Conservation (phyloP, 2,329 filamentous ascomycete genomes). For the Coniochaeta hoffmannii region DNA sequence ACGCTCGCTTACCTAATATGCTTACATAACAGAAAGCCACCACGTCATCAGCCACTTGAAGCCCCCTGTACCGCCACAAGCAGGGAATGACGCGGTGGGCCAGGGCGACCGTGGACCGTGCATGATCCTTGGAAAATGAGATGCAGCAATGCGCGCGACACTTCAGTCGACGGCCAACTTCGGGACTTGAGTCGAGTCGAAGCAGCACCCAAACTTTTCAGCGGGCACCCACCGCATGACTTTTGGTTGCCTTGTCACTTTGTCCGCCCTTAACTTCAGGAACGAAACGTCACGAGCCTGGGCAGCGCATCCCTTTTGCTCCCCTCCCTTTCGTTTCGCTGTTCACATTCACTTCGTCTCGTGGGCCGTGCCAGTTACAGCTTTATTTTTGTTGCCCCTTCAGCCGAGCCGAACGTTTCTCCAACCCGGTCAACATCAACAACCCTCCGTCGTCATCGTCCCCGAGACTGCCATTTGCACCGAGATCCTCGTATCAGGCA, state of each 20-base stretch:
- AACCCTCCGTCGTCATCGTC: background rate
- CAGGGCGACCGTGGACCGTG: background rate
- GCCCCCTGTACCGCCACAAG: background rate
- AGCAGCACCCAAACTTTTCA: constrained; percentile 11
- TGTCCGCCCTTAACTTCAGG: background rate
- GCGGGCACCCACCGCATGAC: constrained; percentile 12
- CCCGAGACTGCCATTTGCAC: background rate
- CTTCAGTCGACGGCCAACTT: constrained; percentile 10
- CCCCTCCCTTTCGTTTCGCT: background rate
- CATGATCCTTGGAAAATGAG: constrained; percentile 17
- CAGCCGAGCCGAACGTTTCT: background rate
- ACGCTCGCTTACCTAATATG: background rate
- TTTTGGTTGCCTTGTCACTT: background rate
- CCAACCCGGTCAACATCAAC: constrained; percentile 1
- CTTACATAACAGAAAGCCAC: background rate
- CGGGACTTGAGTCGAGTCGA: constrained; percentile 7
- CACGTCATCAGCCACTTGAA: constrained; percentile 4
- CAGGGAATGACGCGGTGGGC: constrained; percentile 1
- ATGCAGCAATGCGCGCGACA: constrained; percentile 1
- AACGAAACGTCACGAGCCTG: background rate
- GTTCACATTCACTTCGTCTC: background rate
- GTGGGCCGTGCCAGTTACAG: constrained; percentile 2
- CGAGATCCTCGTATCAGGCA: background rate
- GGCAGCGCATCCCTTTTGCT: background rate
- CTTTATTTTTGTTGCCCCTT: constrained; percentile 1